A percentile compares a stretch with the other conserved stretches of the same genome.
Conservation (phyloP, 768 basidiomycete species). For the Collybiopsis luxurians region DNA sequence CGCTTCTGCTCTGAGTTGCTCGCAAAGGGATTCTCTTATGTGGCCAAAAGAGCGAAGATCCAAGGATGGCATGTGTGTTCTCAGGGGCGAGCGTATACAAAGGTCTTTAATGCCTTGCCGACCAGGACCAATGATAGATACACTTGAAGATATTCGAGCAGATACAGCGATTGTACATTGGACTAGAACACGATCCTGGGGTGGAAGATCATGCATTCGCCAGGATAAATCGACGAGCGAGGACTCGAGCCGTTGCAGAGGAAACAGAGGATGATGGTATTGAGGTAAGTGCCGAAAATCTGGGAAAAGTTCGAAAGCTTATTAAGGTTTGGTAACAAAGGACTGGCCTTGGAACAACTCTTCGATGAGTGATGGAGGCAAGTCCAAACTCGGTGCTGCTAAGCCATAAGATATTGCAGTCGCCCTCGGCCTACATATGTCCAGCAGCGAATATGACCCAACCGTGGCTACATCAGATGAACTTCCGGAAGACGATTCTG, state of each 20-base stretch:
- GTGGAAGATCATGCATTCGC: conserved; percentile 5
- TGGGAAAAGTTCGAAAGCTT: background rate
- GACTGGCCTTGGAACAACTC: conserved; percentile 8
- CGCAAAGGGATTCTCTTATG: background rate
- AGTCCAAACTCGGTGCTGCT: background rate
- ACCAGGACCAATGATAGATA: conserved; percentile 5
- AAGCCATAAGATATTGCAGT: background rate
- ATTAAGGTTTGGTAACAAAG: background rate
- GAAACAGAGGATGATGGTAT: conserved; percentile 4
- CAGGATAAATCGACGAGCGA: background rate
- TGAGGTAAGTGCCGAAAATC: background rate
- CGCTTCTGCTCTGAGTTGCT: background rate
- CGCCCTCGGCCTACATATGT: background rate
- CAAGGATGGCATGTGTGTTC: background rate
- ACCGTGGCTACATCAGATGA: background rate
- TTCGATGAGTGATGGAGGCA: conserved; percentile 1
- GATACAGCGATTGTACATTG: conserved; percentile 11
- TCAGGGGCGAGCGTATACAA: background rate
- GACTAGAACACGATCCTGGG: conserved; percentile 9
- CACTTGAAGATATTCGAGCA: conserved; percentile 6
- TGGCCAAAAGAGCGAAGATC: background rate
- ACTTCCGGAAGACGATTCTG: background rate
- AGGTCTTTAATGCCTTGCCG: background rate
- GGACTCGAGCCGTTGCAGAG: background rate
- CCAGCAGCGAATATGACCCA: background rate